Evolutionary conservation across 2,329 filamentous ascomycete species (phyloP).

Genomic region (Huntiella omanensis): DNA sequence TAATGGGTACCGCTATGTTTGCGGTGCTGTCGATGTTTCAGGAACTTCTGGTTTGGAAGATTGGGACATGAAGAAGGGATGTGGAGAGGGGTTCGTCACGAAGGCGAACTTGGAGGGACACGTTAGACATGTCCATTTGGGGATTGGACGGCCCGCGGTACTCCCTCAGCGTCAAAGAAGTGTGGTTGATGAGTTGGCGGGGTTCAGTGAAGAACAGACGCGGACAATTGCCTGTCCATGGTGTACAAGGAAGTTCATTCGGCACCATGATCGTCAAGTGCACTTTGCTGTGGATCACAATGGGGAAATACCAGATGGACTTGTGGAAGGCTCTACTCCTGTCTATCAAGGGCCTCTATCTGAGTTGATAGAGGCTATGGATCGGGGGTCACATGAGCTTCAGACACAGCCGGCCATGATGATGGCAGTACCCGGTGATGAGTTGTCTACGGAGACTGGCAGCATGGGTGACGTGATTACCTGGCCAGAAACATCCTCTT

Average conservation of each 20-base stretch:
- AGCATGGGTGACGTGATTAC: no score
- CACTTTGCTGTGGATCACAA: conserved; percentile 23
- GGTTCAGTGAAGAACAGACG: conserved; percentile 22
- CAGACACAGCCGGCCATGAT: no score
- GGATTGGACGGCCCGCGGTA: conserved; percentile 26
- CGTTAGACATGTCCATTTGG: conserved; percentile 62
- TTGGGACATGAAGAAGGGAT: conserved; percentile 52
- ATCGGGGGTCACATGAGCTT: no score
- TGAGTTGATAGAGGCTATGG: no score
- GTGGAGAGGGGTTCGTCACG: conserved; percentile 55
- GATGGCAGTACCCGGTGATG: no score
- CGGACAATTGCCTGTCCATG: conserved; percentile 26
- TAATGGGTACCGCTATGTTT: conserved; percentile 59
- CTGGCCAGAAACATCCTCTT: no score
- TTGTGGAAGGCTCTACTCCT: no score
- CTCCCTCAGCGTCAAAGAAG: conserved; percentile 13
- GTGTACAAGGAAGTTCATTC: conserved; percentile 28
- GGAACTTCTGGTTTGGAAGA: conserved; percentile 27
- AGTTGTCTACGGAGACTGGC: no score
- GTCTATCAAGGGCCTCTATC: no score
- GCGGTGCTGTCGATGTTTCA: conserved; percentile 47
- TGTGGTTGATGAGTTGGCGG: conserved; percentile 26
- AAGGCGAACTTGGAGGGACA: conserved; percentile 72
- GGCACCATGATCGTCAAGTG: conserved; percentile 29
- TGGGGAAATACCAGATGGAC: background rate